Conservation (phyloP, 2,329 filamentous ascomycete species). For the Penicillium sp. region DNA sequence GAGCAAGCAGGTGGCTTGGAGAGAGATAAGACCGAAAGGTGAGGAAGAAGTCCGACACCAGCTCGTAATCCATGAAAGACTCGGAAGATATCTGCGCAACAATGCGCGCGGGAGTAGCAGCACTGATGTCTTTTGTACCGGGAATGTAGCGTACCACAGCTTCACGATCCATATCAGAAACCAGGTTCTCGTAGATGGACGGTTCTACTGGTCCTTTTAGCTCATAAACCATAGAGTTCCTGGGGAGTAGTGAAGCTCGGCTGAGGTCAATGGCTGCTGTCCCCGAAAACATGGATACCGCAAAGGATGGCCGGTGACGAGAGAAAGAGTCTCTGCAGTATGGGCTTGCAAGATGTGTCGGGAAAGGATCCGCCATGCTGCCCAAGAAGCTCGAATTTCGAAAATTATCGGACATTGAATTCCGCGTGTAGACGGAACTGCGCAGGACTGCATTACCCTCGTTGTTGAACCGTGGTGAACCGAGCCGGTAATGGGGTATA, state of each 20-base stretch:
- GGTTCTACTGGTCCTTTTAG: constrained; percentile 62
- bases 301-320: constrained; percentile 33
- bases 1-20: constrained; percentile 70
- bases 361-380: constrained; percentile 26
- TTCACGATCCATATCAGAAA: constrained; percentile 76
- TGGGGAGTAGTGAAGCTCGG: constrained; percentile 32
- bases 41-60: constrained; percentile 96
- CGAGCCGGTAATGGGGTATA: constrained; percentile 82
- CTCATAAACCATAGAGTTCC: constrained; percentile 44
- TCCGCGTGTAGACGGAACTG: constrained; percentile 70
- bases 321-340: constrained; percentile 26
- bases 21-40: constrained; percentile 88
- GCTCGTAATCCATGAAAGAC: constrained; percentile 91
- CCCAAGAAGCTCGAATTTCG: constrained; percentile 60
- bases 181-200: constrained; percentile 74
- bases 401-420: constrained; percentile 67
- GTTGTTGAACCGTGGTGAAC: constrained; percentile 74
- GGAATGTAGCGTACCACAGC: constrained; percentile 79
- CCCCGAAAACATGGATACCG: constrained; percentile 38
- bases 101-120: constrained; percentile 84
- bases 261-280: constrained; percentile 33
- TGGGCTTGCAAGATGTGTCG: constrained; percentile 23
- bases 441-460: constrained; percentile 74
- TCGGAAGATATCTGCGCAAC: constrained; percentile 96
- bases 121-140: constrained; percentile 70